These are phyloP conservation scores for Citrus medica DNA, from an alignment of 345 rosid species.

Conservation along the genomic window DNA sequence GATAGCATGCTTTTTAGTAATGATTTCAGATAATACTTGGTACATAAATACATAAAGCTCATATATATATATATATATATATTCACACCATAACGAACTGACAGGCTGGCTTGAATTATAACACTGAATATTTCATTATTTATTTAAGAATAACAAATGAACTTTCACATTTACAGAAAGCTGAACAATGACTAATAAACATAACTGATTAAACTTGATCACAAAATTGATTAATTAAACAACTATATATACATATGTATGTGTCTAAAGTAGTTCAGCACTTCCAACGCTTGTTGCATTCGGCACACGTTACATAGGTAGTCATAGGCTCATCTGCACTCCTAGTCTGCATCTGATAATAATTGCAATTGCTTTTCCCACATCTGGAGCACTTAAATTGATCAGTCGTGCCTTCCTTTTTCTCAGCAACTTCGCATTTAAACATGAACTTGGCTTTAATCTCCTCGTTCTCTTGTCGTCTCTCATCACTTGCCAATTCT, in stretches of 20 bases:
- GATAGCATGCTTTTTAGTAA: no score
- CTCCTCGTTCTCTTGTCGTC: background rate
- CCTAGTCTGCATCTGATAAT: slow-evolving; percentile 39
- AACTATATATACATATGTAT: background rate
- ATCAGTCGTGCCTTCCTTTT: slow-evolving; percentile 37
- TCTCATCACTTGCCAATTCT: background rate
- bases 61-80: no score
- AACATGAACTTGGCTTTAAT: background rate
- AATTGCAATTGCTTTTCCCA: slow-evolving; percentile 36
- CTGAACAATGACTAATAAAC: no score
- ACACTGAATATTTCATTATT: no score
- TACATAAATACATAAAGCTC: no score
- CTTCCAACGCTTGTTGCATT: slow-evolving; percentile 52
- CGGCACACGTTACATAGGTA: slow-evolving; percentile 46
- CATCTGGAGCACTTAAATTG: slow-evolving; percentile 51
- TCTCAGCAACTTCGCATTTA: background rate
- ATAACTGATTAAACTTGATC: no score
- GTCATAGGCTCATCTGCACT: slow-evolving; percentile 49
- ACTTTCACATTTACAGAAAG: no score
- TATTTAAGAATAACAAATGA: no score
- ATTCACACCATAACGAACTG: no score
- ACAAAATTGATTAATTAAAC: background rate
- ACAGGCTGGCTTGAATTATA: no score
- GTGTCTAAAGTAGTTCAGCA: slow-evolving; percentile 9
- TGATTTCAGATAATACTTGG: no score